These are phyloP conservation scores for Komagataella mondaviorum DNA, from an alignment of 805 yeast species.

Conservation along the genomic window DNA sequence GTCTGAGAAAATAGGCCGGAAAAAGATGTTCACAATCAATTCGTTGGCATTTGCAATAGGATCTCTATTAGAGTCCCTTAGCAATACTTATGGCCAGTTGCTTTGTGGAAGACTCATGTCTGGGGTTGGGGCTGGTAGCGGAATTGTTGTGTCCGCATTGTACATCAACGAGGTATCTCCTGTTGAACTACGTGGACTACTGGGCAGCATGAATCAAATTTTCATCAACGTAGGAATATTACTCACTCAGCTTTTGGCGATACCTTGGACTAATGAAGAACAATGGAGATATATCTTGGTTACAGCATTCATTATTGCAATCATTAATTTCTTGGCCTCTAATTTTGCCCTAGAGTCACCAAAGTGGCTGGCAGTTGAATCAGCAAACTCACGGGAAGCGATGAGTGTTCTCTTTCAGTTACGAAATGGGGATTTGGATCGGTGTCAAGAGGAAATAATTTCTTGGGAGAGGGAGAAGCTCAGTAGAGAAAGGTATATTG, in stretches of 20 bases:
- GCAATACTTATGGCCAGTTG: constrained; percentile 29
- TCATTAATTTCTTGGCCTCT: constrained; percentile 28
- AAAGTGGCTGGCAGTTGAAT: constrained; percentile 44
- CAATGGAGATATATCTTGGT: constrained; percentile 66
- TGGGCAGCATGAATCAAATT: constrained; percentile 87
- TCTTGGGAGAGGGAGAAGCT: constrained; percentile 16
- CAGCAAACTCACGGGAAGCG: constrained; percentile 22
- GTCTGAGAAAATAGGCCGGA: constrained; percentile 58
- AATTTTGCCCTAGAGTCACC: constrained; percentile 59
- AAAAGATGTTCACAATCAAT: constrained; percentile 35
- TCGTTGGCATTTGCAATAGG: constrained; percentile 44
- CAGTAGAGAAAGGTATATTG: constrained; percentile 11
- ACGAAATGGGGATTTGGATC: constrained; percentile 9
- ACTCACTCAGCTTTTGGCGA: constrained; percentile 63
- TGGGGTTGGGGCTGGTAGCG: constrained; percentile 82
- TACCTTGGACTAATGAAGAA: constrained; percentile 46
- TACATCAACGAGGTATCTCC: constrained; percentile 77
- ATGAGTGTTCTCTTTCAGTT: constrained; percentile 22
- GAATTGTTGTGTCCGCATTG: constrained; percentile 76
- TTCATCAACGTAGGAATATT: constrained; percentile 78
- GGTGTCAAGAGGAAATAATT: constrained; percentile 12
- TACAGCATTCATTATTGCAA: constrained; percentile 44
- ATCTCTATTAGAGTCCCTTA: constrained; percentile 41
- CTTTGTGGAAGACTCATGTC: constrained; percentile 60
- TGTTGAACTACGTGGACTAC: constrained; percentile 45